phyloP scores from a whole-genome alignment of 2,329 filamentous ascomycete genomes.

The Neofusicoccum cordaticola region DNA sequence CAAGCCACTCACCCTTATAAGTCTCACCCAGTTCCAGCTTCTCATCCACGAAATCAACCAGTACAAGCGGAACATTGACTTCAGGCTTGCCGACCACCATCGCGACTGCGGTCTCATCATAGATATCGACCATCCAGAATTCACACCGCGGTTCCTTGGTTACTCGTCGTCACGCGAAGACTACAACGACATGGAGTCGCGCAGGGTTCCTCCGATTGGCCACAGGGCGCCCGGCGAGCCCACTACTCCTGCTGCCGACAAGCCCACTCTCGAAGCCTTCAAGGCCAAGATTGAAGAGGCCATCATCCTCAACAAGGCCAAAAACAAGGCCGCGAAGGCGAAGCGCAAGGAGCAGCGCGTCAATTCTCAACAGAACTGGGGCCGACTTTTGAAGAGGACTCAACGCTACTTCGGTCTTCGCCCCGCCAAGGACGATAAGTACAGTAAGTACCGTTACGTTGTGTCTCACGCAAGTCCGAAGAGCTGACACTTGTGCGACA shows the following conservation, averaged over 20 bases:
- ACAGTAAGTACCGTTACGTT: slow-evolving; percentile 15
- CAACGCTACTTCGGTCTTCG: slow-evolving; percentile 71
- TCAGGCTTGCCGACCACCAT: slow-evolving; percentile 58
- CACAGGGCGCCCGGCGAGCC: slow-evolving; percentile 21
- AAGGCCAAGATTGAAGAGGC: slow-evolving; percentile 54
- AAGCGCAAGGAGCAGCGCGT: slow-evolving; percentile 52
- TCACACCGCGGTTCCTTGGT: slow-evolving; percentile 67
- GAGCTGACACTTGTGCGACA: neutral
- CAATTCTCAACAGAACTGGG: slow-evolving; percentile 52
- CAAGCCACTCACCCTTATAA: slow-evolving; percentile 65
- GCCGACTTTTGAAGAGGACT: slow-evolving; percentile 58
- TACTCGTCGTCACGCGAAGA: slow-evolving; percentile 49
- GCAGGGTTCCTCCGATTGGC: slow-evolving; percentile 28
- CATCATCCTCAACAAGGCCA: slow-evolving; percentile 50
- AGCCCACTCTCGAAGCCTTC: slow-evolving; percentile 48
- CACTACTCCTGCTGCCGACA: slow-evolving; percentile 27
- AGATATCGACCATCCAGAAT: slow-evolving; percentile 60
- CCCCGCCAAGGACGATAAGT: slow-evolving; percentile 24
- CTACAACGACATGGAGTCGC: slow-evolving; percentile 38
- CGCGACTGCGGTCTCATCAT: slow-evolving; percentile 58
- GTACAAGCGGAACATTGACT: slow-evolving; percentile 48
- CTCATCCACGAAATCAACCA: slow-evolving; percentile 65
- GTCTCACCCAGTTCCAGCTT: slow-evolving; percentile 61
- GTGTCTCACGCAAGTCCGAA: neutral
- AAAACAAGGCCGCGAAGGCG: slow-evolving; percentile 47